These are phyloP conservation scores for Alternaria arbusti DNA, from an alignment of 2,329 filamentous ascomycete species.

Conservation along the genomic window DNA sequence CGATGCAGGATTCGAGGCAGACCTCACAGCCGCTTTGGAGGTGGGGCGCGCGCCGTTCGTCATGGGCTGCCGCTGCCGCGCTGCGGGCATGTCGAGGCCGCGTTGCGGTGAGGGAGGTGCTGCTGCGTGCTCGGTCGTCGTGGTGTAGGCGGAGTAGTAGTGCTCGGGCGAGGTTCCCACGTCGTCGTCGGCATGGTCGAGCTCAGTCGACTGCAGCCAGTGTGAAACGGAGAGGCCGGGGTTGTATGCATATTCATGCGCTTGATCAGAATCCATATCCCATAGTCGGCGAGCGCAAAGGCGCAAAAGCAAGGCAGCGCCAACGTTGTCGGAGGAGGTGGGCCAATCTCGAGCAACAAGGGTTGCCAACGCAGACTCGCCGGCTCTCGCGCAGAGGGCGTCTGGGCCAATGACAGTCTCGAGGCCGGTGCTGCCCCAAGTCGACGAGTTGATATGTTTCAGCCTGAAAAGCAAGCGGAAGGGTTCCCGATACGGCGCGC, in stretches of 20 bases:
- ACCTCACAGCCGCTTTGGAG: constrained; percentile 31
- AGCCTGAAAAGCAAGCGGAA: constrained; percentile 10
- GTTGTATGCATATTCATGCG: constrained; percentile 20
- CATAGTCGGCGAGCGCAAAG: constrained; percentile 16
- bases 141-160: constrained; percentile 38
- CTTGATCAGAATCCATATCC: constrained; percentile 19
- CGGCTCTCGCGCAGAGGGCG: background rate
- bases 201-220: constrained; percentile 43
- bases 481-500: constrained; percentile 6
- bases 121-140: constrained; percentile 18
- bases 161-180: constrained; percentile 31
- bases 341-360: constrained; percentile 14
- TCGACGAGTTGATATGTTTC: constrained; percentile 7
- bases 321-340: constrained; percentile 10
- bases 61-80: constrained; percentile 37
- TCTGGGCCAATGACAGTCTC: constrained; percentile 3
- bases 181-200: constrained; percentile 27
- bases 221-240: constrained; percentile 19
- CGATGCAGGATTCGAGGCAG: constrained; percentile 40
- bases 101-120: constrained; percentile 12
- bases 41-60: constrained; percentile 37
- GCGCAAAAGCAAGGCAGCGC: constrained; percentile 19
- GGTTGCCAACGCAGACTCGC: constrained; percentile 10
- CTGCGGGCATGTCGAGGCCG: constrained; percentile 21
- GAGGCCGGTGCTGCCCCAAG: background rate